phyloP scores from a whole-genome alignment of 805 yeast genomes.

The Barnettozyma vustinii region DNA sequence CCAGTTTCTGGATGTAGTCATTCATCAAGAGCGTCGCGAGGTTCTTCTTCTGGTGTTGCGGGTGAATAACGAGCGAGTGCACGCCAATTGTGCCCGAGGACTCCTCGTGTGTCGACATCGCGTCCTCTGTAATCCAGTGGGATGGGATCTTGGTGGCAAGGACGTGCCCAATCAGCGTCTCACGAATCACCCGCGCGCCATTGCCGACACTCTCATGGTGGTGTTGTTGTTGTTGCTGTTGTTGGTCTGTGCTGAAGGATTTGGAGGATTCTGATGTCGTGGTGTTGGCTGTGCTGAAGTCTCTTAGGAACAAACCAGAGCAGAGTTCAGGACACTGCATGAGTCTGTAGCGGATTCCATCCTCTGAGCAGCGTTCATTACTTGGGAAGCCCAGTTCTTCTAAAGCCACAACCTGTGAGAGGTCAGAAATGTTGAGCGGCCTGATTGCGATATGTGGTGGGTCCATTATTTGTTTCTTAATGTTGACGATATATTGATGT shows the following conservation, averaged over 20 bases:
- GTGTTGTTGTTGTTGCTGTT: not conserved
- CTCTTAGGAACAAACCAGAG: slow-evolving; percentile 79
- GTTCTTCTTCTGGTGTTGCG: slow-evolving; percentile 74
- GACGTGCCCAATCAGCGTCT: slow-evolving; percentile 73
- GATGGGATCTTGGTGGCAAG: slow-evolving; percentile 65
- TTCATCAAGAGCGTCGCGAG: slow-evolving; percentile 78
- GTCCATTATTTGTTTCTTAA: slow-evolving; percentile 2
- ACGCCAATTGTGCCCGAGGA: slow-evolving; percentile 69
- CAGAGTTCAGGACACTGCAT: slow-evolving; percentile 84
- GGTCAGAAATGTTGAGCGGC: slow-evolving; percentile 74
- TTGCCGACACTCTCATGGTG: slow-evolving; percentile 23
- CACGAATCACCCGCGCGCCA: slow-evolving; percentile 38
- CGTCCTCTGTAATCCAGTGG: slow-evolving; percentile 44
- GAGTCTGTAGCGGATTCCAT: slow-evolving; percentile 63
- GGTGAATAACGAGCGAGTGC: slow-evolving; percentile 75
- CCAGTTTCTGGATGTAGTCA: slow-evolving; percentile 86
- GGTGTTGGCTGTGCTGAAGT: slow-evolving; percentile 33
- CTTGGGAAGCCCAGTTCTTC: slow-evolving; percentile 70
- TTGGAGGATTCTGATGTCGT: not conserved
- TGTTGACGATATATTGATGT: not conserved
- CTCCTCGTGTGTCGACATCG: slow-evolving; percentile 72
- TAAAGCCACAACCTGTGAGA: slow-evolving; percentile 51
- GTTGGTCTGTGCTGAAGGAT: not conserved
- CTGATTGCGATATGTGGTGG: slow-evolving; percentile 65
- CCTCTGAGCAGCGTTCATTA: slow-evolving; percentile 61